phyloP scores from a whole-genome alignment of 2,329 filamentous ascomycete species.

The Epichloe glyceriae region DNA sequence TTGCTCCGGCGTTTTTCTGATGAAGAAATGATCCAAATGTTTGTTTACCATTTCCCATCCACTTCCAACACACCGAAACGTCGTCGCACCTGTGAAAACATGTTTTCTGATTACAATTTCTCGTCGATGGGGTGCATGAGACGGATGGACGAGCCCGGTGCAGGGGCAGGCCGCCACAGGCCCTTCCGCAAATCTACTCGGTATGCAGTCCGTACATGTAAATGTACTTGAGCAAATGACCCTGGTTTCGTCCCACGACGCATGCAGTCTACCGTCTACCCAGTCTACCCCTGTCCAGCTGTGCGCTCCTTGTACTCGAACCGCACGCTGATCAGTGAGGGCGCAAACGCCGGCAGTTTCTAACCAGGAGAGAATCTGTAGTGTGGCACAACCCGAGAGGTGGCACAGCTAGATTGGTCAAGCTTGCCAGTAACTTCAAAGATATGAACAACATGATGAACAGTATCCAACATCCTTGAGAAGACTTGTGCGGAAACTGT shows the following conservation, averaged over 20 bases:
- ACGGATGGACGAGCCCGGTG: not conserved
- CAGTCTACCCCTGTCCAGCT: conserved; percentile 4
- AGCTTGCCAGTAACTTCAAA: no score
- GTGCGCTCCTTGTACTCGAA: not conserved
- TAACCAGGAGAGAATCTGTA: not conserved
- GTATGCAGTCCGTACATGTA: no score
- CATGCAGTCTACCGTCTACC: not conserved
- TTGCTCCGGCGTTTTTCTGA: not conserved
- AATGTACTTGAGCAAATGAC: not conserved
- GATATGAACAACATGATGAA: no score
- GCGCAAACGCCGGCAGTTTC: not conserved
- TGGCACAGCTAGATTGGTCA: no score
- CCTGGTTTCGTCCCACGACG: not conserved
- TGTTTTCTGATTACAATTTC: not conserved
- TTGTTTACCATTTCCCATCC: not conserved
- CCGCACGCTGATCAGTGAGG: not conserved
- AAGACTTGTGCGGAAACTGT: no score
- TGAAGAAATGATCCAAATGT: not conserved
- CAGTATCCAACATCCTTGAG: no score
- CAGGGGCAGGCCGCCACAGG: not conserved
- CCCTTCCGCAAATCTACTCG: not conserved
- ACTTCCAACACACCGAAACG: not conserved
- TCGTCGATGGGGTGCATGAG: not conserved
- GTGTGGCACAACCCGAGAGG: not conserved
- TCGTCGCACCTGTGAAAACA: no score